A percentile compares a stretch with the other conserved stretches of the same genome.
These are phyloP conservation scores for Leucocoprinus sp. DNA, from an alignment of 768 basidiomycete species.

Conservation along the genomic window DNA sequence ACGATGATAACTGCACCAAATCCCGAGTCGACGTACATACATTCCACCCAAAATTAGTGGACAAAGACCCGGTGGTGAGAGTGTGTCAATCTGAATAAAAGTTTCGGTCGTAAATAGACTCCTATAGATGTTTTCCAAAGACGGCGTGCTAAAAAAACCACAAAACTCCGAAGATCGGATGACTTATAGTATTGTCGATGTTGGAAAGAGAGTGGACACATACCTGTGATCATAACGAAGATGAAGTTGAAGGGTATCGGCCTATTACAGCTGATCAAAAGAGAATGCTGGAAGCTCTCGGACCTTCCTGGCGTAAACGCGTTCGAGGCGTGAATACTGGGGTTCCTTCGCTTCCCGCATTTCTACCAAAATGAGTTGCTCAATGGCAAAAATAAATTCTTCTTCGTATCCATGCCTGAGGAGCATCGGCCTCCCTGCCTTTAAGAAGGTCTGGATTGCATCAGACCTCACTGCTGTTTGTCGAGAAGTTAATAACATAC, in stretches of 20 bases:
- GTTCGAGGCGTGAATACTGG: conserved; percentile 49
- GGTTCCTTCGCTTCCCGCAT: conserved; percentile 36
- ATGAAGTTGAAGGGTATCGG: no score
- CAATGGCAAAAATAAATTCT: conserved; percentile 43
- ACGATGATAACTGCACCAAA: no score
- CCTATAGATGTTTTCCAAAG: no score
- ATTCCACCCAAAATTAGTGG: no score
- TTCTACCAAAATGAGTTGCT: conserved; percentile 44
- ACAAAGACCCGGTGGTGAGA: no score
- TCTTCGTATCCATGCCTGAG: conserved; percentile 54
- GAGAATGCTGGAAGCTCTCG: background rate
- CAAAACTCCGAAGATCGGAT: background rate
- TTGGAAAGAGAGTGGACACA: conserved; percentile 2
- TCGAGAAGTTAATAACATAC: conserved; percentile 24
- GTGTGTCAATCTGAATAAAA: no score
- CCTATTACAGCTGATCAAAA: background rate
- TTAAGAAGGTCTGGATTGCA: conserved; percentile 47
- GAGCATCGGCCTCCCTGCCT: conserved; percentile 58
- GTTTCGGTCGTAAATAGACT: no score
- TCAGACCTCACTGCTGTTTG: background rate
- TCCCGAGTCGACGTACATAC: no score
- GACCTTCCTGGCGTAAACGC: conserved; percentile 52
- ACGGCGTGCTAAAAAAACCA: no score
- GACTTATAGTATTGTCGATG: no score
- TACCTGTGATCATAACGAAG: background rate